phyloP scores from a whole-genome alignment of 495 filamentous ascomycete species.

The Tuber aestivum region DNA sequence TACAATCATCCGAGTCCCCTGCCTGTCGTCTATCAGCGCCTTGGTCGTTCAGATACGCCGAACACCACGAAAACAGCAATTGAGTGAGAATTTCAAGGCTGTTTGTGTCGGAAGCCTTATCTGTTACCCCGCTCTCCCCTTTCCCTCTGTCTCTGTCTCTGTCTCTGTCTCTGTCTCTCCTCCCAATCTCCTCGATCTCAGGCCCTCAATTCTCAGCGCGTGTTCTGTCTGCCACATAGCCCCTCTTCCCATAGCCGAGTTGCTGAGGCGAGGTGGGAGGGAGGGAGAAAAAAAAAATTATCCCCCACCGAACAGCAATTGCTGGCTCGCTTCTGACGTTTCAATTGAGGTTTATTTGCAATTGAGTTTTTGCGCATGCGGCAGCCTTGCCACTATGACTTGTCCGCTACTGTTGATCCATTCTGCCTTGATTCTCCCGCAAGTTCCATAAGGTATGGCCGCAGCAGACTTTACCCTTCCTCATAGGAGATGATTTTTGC shows the following conservation, averaged over 20 bases:
- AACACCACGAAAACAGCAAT: slow-evolving; percentile 32
- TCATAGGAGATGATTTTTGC: slow-evolving; percentile 24
- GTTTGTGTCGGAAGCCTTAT: slow-evolving; percentile 38
- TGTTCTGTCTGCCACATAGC: slow-evolving; percentile 38
- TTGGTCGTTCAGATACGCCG: slow-evolving; percentile 33
- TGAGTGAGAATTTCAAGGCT: slow-evolving; percentile 36
- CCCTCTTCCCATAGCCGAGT: slow-evolving; percentile 34
- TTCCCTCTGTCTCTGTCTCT: not conserved
- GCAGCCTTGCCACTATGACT: slow-evolving; percentile 36
- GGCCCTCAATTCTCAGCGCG: slow-evolving; percentile 21
- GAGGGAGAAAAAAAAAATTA: slow-evolving; percentile 10
- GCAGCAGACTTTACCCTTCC: slow-evolving; percentile 16
- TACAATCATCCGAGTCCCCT: slow-evolving; percentile 16
- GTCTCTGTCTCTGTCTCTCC: not conserved
- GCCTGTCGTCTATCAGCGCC: slow-evolving; percentile 22
- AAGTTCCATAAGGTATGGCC: slow-evolving; percentile 17
- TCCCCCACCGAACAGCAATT: slow-evolving; percentile 27
- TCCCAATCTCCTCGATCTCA: not conserved
- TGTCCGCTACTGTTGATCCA: slow-evolving; percentile 11
- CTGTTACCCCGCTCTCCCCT: slow-evolving; percentile 34
- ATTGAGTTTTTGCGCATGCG: slow-evolving; percentile 36
- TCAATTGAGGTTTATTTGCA: slow-evolving; percentile 42
- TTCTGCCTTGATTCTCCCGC: slow-evolving; percentile 37
- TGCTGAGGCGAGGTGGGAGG: slow-evolving; percentile 1
- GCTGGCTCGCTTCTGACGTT: slow-evolving; percentile 39